Evolutionary conservation across 352 stramenopile genomes (phyloP).

Genomic region (Blastocystis hominis): DNA sequence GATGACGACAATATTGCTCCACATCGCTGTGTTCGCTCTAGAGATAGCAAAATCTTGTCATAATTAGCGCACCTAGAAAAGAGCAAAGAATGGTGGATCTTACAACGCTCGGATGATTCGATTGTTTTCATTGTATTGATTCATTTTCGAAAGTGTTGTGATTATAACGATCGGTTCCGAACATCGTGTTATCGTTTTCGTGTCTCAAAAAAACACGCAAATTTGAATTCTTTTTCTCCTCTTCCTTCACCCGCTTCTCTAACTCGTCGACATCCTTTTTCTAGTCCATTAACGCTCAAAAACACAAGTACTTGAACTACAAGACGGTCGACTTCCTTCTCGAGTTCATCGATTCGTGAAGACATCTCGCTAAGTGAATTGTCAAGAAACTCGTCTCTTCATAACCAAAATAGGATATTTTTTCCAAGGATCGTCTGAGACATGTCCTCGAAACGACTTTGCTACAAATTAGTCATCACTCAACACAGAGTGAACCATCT

Average conservation of each 20-base stretch:
- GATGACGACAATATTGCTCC: background rate
- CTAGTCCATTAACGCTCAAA: background rate
- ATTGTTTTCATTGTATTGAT: background rate
- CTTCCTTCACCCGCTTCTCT: background rate
- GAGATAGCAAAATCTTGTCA: background rate
- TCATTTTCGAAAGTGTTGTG: background rate
- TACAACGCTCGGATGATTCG: background rate
- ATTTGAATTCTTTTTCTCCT: background rate
- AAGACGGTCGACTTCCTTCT: constrained; percentile 37
- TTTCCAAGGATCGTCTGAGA: constrained; percentile 23
- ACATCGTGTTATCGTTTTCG: background rate
- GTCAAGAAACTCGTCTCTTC: background rate
- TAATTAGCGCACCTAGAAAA: background rate
- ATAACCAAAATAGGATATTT: constrained; percentile 13
- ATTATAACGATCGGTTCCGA: background rate
- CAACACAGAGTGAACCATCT: background rate
- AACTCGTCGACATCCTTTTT: background rate
- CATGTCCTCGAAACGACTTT: constrained; percentile 44
- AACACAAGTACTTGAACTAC: background rate
- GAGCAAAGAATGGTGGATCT: background rate
- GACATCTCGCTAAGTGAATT: constrained; percentile 28
- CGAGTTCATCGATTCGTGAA: constrained; percentile 7
- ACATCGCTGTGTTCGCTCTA: background rate
- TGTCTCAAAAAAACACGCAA: constrained; percentile 42
- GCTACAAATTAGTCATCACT: background rate